phyloP scores from a whole-genome alignment of 805 yeast genomes.

The Yamadazyma sp. region DNA sequence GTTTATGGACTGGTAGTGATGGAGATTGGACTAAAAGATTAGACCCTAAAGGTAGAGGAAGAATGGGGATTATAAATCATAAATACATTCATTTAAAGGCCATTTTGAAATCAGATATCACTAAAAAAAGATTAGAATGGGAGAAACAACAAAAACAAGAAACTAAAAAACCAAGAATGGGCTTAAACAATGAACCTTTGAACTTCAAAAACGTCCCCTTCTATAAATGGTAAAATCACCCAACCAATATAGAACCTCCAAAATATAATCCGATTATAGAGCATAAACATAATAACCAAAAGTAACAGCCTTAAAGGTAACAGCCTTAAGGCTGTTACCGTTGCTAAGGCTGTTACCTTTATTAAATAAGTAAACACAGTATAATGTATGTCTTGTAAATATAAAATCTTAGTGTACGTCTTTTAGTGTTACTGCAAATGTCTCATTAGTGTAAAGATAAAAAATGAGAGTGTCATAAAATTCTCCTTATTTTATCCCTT shows the following conservation, averaged over 20 bases:
- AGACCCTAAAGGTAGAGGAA: constrained; percentile 88
- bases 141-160: constrained; percentile 51
- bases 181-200: constrained; percentile 43
- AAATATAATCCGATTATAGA: too few relatives aligned
- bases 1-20: constrained; percentile 91
- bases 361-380: too few relatives aligned
- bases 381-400: constrained; percentile 5
- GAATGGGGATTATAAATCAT: constrained; percentile 75
- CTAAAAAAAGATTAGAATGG: constrained; percentile 56
- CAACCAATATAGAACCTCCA: too few relatives aligned
- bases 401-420: background rate
- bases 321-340: too few relatives aligned
- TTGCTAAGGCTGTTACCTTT: too few relatives aligned
- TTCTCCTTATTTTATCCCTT: constrained; percentile 7
- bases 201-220: constrained; percentile 40
- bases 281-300: too few relatives aligned
- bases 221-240: constrained; percentile 43
- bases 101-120: constrained; percentile 65
- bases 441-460: constrained; percentile 7
- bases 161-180: constrained; percentile 51
- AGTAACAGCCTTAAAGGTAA: too few relatives aligned
- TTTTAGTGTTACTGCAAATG: constrained; percentile 4
- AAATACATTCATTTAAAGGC: constrained; percentile 80
- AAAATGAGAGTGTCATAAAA: constrained; percentile 6
- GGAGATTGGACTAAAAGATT: constrained; percentile 67